These are phyloP conservation scores for Setaria italica DNA, from an alignment of 202 grass and related monocot genomes.

Conservation along the genomic window DNA sequence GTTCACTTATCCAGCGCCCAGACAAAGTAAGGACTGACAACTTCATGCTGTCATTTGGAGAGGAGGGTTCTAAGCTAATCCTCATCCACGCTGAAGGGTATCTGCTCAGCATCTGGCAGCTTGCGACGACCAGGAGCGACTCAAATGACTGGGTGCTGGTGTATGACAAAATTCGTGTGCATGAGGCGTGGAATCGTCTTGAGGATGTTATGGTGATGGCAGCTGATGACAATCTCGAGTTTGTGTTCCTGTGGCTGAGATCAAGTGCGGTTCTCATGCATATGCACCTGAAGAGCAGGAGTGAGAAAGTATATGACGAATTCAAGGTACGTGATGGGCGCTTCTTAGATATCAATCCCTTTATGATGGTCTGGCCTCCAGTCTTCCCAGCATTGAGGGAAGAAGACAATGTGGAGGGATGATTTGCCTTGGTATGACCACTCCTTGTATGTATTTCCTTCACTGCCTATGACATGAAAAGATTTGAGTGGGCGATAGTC, in stretches of 20 bases:
- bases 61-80: neutral
- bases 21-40: neutral
- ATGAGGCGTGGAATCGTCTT: neutral
- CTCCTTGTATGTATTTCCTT: neutral
- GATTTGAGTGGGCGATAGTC: neutral
- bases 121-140: no score
- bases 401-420: neutral
- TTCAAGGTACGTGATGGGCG: neutral
- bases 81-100: neutral
- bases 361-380: neutral
- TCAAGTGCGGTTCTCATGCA: neutral
- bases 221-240: neutral
- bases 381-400: neutral
- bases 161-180: neutral
- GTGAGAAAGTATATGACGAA: neutral
- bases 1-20: neutral
- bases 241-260: neutral
- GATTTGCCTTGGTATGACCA: neutral
- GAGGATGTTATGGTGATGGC: neutral
- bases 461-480: neutral
- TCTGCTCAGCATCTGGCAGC: neutral
- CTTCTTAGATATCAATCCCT: neutral
- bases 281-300: neutral
- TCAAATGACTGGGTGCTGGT: neutral
- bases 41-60: neutral